These are phyloP conservation scores for Globisporangium camurandrum DNA, from an alignment of 352 stramenopile genomes.

Conservation along the genomic window DNA sequence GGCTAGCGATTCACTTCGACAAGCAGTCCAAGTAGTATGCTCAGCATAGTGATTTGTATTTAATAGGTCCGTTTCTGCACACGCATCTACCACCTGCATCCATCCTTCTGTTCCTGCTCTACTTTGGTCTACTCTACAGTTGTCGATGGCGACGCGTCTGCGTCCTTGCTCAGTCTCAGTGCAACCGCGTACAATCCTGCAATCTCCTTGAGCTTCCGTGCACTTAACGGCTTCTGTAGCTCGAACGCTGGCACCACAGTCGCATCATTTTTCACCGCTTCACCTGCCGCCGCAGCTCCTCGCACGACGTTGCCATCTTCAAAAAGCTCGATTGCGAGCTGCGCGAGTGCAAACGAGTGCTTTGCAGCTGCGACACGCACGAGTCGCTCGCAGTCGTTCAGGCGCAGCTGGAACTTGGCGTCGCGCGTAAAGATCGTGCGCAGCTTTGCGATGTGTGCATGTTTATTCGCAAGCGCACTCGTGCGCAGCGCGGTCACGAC, in stretches of 20 bases:
- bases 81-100: too few relatives aligned
- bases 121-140: too few relatives aligned
- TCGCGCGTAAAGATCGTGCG: constrained; percentile 10
- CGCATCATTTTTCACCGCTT: background rate
- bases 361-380: constrained; percentile 16
- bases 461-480: constrained; percentile 4
- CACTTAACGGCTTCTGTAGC: constrained; percentile 10
- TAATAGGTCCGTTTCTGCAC: too few relatives aligned
- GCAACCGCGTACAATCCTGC: constrained; percentile 17
- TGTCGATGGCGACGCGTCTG: background rate
- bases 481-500: constrained; percentile 17
- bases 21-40: too few relatives aligned
- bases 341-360: constrained; percentile 10
- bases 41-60: too few relatives aligned
- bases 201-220: constrained; percentile 13
- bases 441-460: constrained; percentile 6
- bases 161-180: constrained; percentile 14
- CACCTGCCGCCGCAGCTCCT: background rate
- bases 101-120: too few relatives aligned
- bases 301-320: constrained; percentile 12
- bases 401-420: constrained; percentile 15
- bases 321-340: constrained; percentile 19
- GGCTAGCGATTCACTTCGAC: too few relatives aligned
- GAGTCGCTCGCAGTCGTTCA: constrained; percentile 18
- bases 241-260: constrained; percentile 1